Conservation (phyloP, 768 basidiomycete genomes). For the Boletus vinaceobasis region DNA sequence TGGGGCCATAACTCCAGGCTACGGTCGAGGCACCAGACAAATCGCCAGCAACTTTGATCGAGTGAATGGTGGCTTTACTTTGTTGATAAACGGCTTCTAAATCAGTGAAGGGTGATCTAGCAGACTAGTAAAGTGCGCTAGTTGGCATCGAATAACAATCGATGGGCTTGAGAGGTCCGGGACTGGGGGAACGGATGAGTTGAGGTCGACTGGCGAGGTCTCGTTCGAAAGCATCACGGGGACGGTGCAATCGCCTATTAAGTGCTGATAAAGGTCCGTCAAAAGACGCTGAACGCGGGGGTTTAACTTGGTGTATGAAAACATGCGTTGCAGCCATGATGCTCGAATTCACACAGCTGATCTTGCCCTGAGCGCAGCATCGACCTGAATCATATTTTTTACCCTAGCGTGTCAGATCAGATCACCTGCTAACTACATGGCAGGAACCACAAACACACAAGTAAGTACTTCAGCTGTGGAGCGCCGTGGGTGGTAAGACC, state of each 20-base stretch:
- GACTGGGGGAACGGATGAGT: not conserved
- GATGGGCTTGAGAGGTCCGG: not conserved
- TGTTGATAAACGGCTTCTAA: not conserved
- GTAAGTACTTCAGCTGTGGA: not conserved
- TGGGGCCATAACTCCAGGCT: not conserved
- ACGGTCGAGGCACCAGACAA: not conserved
- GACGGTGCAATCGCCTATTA: constrained; percentile 1
- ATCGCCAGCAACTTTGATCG: not conserved
- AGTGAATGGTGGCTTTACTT: not conserved
- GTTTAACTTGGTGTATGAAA: not conserved
- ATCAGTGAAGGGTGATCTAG: not conserved
- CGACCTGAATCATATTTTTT: not conserved
- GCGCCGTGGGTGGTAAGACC: constrained; percentile 1
- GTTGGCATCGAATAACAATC: not conserved
- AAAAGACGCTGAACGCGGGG: constrained; percentile 1
- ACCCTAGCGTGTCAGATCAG: constrained; percentile 1
- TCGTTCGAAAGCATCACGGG: constrained; percentile 1
- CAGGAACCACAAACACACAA: not conserved
- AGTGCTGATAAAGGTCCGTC: not conserved
- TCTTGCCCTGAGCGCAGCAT: not conserved
- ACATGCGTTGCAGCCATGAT: constrained; percentile 7
- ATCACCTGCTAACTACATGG: not conserved
- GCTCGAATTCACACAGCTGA: not conserved
- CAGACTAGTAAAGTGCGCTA: not conserved
- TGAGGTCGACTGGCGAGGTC: not conserved